phyloP scores from a whole-genome alignment of 306 rosid genomes.

The Acacia acuminata region DNA sequence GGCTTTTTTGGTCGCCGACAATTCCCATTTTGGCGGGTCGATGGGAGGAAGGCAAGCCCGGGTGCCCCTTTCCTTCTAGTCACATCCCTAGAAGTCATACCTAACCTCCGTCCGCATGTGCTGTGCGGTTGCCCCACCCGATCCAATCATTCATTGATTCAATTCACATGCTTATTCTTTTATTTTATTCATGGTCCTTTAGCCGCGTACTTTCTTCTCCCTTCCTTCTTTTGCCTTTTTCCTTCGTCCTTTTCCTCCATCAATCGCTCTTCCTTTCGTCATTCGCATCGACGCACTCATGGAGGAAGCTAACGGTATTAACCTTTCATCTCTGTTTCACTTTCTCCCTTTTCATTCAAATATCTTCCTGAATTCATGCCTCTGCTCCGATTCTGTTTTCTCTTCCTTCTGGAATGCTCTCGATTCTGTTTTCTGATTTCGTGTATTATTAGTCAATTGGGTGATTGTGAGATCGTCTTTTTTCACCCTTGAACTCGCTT shows the following conservation, averaged over 20 bases:
- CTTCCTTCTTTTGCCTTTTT: not conserved
- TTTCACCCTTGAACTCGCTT: not conserved
- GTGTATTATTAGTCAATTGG: not conserved
- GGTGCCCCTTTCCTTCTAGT: not conserved
- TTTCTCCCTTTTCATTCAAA: not conserved
- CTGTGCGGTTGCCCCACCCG: not conserved
- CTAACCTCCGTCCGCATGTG: not conserved
- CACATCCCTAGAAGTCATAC: not conserved
- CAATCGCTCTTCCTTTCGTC: not conserved
- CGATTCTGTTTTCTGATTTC: not conserved
- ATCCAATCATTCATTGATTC: too few relatives aligned
- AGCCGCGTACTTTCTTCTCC: constrained; percentile 15
- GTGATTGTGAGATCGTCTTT: not conserved
- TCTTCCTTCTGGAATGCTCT: constrained; percentile 12
- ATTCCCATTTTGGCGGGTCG: not conserved
- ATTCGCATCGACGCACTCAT: constrained; percentile 26
- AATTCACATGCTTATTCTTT: not conserved
- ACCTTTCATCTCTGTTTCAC: not conserved
- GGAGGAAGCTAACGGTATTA: constrained; percentile 43
- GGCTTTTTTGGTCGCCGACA: not conserved
- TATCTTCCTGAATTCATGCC: not conserved
- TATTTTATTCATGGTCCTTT: not conserved
- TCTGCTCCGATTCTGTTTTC: not conserved
- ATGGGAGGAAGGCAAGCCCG: too few relatives aligned
- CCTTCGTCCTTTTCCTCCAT: not conserved